Percentiles rank a stretch among this genome's conserved stretches.
Conservation (phyloP, 331 rosid genomes). For the Malus hybrid region DNA sequence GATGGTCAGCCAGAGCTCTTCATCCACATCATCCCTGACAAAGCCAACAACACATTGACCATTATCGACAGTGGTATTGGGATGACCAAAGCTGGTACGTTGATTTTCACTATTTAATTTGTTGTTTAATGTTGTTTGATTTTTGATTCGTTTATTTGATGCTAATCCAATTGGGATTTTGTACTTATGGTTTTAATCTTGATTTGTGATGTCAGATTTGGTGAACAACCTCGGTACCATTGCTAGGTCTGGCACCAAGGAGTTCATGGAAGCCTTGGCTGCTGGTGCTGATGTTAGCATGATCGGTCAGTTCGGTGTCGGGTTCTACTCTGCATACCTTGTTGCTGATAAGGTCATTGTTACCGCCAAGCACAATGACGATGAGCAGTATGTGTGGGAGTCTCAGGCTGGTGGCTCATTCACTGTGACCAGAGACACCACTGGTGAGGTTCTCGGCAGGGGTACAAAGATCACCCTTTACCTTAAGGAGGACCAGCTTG, state of each 20-base stretch:
- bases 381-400: constrained; percentile 87
- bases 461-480: constrained; percentile 59
- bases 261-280: constrained; percentile 78
- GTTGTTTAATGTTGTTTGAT: no score
- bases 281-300: constrained; percentile 90
- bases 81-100: constrained; percentile 90
- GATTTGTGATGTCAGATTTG: constrained; percentile 37
- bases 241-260: constrained; percentile 84
- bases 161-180: not conserved
- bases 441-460: constrained; percentile 69
- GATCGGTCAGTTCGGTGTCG: constrained; percentile 83
- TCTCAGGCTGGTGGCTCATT: constrained; percentile 89
- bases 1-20: constrained; percentile 78
- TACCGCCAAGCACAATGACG: constrained; percentile 73
- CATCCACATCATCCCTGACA: constrained; percentile 80
- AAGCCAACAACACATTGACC: constrained; percentile 48
- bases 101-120: not conserved
- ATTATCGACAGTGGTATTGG: constrained; percentile 84
- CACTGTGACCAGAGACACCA: constrained; percentile 59
- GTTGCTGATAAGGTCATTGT: constrained; percentile 74
- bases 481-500: constrained; percentile 84
- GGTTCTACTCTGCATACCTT: constrained; percentile 70
- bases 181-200: not conserved
- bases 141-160: not conserved
- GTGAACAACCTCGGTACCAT: constrained; percentile 81